A percentile compares a stretch with the other conserved stretches of the same genome.
phyloP scores from a whole-genome alignment of 805 yeast species.

The Naumovozyma dairenensis region DNA sequence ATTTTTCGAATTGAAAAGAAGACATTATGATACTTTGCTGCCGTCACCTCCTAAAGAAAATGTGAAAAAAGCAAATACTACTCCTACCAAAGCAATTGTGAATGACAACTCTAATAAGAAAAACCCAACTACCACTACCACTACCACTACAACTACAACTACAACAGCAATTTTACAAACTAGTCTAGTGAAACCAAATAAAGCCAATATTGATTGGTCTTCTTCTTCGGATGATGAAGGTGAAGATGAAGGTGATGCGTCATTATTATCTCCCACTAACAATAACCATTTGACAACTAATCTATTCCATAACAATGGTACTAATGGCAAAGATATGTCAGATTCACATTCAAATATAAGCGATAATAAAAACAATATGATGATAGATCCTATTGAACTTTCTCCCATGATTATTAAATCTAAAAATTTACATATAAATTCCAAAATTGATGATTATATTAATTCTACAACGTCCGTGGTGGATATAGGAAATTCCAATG shows the following conservation, averaged over 20 bases:
- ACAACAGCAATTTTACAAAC: too few relatives aligned
- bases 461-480: background rate
- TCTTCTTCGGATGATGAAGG: constrained; percentile 56
- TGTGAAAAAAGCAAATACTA: background rate
- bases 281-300: background rate
- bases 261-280: background rate
- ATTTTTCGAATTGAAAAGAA: constrained; percentile 71
- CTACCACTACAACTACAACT: too few relatives aligned
- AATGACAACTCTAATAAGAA: too few relatives aligned
- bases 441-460: background rate
- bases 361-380: too few relatives aligned
- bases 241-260: background rate
- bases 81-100: background rate
- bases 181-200: constrained; percentile 71
- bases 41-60: too few relatives aligned
- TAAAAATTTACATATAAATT: background rate
- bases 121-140: too few relatives aligned
- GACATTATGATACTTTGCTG: constrained; percentile 43
- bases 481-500: background rate
- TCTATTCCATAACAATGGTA: too few relatives aligned
- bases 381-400: too few relatives aligned
- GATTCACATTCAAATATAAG: too few relatives aligned
- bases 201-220: constrained; percentile 80
- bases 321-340: too few relatives aligned
- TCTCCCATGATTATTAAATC: too few relatives aligned